phyloP scores from a whole-genome alignment of 129 eudicot species.

The Artemisia tridentata region DNA sequence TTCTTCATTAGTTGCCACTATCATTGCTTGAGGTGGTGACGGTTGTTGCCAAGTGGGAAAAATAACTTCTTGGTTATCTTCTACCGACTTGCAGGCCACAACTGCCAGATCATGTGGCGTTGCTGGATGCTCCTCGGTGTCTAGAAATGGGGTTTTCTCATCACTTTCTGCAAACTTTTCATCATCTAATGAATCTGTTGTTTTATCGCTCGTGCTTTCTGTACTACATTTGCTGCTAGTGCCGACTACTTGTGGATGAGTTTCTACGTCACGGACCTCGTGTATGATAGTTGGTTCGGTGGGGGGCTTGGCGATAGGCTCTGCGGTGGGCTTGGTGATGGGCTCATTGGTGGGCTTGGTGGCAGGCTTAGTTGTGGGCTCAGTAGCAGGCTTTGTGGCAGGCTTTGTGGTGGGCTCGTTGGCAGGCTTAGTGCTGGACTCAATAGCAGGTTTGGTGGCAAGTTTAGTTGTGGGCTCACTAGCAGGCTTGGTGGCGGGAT shows the following conservation, averaged over 20 bases:
- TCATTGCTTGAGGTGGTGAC: constrained; percentile 32
- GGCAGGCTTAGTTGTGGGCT: no score
- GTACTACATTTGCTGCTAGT: constrained; percentile 8
- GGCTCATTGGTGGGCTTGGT: constrained; percentile 21
- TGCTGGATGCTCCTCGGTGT: constrained; percentile 21
- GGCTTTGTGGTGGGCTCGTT: constrained; percentile 8
- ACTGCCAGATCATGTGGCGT: constrained; percentile 3
- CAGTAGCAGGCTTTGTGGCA: no score
- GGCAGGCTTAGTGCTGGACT: constrained; percentile 28
- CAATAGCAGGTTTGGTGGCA: not conserved
- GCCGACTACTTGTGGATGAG: constrained; percentile 18
- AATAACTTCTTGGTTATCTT: constrained; percentile 34
- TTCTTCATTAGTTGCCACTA: constrained; percentile 23
- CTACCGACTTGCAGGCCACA: constrained; percentile 9
- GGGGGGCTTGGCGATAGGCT: not conserved
- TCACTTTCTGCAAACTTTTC: constrained; percentile 19
- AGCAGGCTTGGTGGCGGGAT: not conserved
- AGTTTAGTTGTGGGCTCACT: constrained; percentile 17
- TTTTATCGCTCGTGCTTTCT: constrained; percentile 33
- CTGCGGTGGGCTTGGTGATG: constrained; percentile 12
- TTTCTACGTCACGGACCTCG: constrained; percentile 17
- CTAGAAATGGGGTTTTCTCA: constrained; percentile 48
- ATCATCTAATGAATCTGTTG: constrained; percentile 23
- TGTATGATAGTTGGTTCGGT: not conserved
- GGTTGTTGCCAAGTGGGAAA: constrained; percentile 23